Evolutionary conservation across 805 yeast genomes (phyloP).

Genomic region (Yarrowia divulgata): DNA sequence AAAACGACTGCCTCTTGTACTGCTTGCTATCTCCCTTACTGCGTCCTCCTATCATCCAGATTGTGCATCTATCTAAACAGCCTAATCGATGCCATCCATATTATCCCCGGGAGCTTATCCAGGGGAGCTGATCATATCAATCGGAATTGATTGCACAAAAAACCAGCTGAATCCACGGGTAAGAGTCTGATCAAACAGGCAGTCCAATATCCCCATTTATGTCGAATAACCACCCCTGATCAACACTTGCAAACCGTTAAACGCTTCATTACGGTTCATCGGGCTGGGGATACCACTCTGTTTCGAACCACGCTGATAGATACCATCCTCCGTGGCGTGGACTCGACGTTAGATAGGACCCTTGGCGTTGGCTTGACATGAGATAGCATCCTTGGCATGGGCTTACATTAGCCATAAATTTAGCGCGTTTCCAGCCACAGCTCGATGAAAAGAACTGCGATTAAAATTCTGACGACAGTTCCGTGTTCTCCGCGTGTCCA

Average conservation of each 20-base stretch:
- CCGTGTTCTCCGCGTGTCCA: background rate
- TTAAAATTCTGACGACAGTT: background rate
- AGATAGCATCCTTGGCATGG: background rate
- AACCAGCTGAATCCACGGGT: background rate
- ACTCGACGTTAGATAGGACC: too few relatives aligned
- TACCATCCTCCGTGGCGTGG: too few relatives aligned
- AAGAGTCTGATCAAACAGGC: too few relatives aligned
- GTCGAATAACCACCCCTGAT: too few relatives aligned
- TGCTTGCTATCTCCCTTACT: too few relatives aligned
- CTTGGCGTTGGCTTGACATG: too few relatives aligned
- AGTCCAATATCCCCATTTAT: too few relatives aligned
- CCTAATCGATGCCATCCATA: constrained; percentile 6
- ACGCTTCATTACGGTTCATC: constrained; percentile 13
- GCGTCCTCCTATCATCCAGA: constrained; percentile 5
- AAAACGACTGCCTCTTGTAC: constrained; percentile 14
- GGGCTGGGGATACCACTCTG: background rate
- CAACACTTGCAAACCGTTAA: background rate
- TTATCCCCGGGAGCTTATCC: background rate
- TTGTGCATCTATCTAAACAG: constrained; percentile 7
- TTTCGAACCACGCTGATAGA: background rate
- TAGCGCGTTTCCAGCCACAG: background rate
- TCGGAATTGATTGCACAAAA: background rate
- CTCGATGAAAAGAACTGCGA: background rate
- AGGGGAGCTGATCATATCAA: background rate
- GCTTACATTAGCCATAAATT: background rate